Conservation (phyloP, 2,329 filamentous ascomycete species). For the Alternaria burnsii region DNA sequence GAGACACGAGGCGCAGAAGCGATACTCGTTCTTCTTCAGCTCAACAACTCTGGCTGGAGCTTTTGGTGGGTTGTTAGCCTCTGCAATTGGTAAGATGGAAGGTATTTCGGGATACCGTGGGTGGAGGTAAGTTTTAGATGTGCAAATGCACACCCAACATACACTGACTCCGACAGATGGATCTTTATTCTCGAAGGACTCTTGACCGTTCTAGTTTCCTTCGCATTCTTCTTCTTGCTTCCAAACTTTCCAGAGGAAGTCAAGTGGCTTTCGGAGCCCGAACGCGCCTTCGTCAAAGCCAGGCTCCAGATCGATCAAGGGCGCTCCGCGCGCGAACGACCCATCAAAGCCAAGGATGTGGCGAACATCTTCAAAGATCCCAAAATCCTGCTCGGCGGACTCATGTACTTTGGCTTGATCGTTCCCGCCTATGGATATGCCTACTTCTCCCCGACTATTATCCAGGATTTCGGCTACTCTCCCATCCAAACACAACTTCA, state of each 20-base stretch:
- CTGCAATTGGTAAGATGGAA: conserved; percentile 89
- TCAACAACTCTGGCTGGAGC: conserved; percentile 81
- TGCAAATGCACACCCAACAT: background rate
- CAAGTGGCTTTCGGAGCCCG: conserved; percentile 58
- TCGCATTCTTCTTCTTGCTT: conserved; percentile 58
- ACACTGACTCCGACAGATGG: conserved; percentile 57
- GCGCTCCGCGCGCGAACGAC: conserved; percentile 55
- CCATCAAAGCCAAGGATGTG: conserved; percentile 55
- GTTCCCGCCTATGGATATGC: conserved; percentile 54
- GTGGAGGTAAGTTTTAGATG: conserved; percentile 62
- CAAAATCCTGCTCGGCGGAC: conserved; percentile 59
- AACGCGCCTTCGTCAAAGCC: conserved; percentile 57
- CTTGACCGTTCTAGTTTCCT: conserved; percentile 55
- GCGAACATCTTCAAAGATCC: conserved; percentile 58
- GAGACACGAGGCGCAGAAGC: conserved; percentile 84
- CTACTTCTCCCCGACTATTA: conserved; percentile 60
- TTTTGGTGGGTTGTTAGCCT: conserved; percentile 86
- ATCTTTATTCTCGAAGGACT: conserved; percentile 76
- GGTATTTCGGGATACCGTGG: conserved; percentile 71
- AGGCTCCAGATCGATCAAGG: conserved; percentile 60
- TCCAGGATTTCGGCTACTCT: conserved; percentile 61
- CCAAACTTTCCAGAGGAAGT: conserved; percentile 61
- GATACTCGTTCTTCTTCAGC: conserved; percentile 93
- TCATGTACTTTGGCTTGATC: conserved; percentile 62
- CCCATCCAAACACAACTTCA: conserved; percentile 63